Base-by-base conservation (phyloP, 2,329 filamentous ascomycete species). In the Aspergillus sp. region DNA sequence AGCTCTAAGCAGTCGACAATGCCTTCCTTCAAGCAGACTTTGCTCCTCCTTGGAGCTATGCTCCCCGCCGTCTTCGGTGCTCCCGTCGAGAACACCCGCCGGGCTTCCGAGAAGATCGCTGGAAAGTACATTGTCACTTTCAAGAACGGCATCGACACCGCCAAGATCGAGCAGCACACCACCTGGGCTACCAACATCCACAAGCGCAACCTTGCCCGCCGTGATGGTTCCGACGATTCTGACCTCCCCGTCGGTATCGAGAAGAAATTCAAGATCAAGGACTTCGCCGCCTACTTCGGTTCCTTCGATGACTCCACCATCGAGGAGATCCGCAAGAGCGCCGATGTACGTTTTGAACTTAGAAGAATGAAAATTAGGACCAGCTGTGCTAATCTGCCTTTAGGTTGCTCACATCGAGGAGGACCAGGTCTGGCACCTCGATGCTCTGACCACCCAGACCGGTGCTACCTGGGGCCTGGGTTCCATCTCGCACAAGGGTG, bases 241-340 rank as follows among this genome's bases (percentile, higher is more conserved):
- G 57, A 72, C 67, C 26, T 62, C 52, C 53, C 57, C 51, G n/a
- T 51, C 45, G 58, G 75, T 55, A 67, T 82, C 10, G 75, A 80
- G 65, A 76, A 77, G 63, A 75, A 72, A 14, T 81, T 76, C 69
- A 71, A 70, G 46, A 77, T 82, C 65, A 67, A 73, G 46, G 67
- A 72, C 51, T 81, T 78, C 67, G 77, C 77, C 52, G 78, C 69
- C 20, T 80, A 81, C 50, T 69, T 75, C 7, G 78, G 76, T 18
- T 72, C 76, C 29, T 81, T 83, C 60, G 80, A 82, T 63, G 73
- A 74, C 12, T 71, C 70, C 45, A 80, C 72, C 29, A 71, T 78
- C 32, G 71, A 70, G 47, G 69, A 74, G 60, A 78, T 82, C 61
- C 74, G 71, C 58, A 71, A 64, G 29, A 73, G 65, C 64, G 69